phyloP scores from a whole-genome alignment of 768 basidiomycete species.

The Chalciporus piperatus region DNA sequence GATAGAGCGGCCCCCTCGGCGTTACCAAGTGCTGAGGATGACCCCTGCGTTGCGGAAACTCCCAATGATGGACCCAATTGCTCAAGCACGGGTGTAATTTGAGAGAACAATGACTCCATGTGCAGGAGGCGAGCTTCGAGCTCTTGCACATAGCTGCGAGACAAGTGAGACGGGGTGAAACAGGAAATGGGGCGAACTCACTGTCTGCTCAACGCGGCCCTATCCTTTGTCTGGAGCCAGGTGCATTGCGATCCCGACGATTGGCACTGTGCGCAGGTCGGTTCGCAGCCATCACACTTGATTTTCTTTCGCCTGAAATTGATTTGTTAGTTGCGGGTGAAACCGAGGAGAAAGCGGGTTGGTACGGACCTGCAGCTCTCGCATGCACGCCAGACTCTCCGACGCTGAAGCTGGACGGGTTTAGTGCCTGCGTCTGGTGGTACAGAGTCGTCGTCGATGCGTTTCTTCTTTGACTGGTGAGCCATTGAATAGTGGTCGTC shows the following conservation, averaged over 20 bases:
- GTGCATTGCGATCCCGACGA: constrained; percentile 75
- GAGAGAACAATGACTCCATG: constrained; percentile 84
- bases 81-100: constrained; percentile 77
- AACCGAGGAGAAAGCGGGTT: constrained; percentile 1
- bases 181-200: constrained; percentile 38
- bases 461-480: constrained; percentile 76
- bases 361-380: constrained; percentile 76
- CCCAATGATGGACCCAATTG: constrained; percentile 60
- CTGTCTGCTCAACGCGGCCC: constrained; percentile 88
- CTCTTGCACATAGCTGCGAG: constrained; percentile 80
- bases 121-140: constrained; percentile 83
- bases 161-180: constrained; percentile 12
- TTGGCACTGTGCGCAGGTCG: constrained; percentile 79
- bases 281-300: constrained; percentile 87
- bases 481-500: constrained; percentile 49
- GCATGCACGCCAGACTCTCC: constrained; percentile 85
- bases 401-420: constrained; percentile 73
- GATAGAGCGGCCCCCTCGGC: constrained; percentile 18
- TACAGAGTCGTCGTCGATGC: constrained; percentile 52
- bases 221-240: constrained; percentile 90
- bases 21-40: constrained; percentile 23
- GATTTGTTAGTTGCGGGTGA: constrained; percentile 17
- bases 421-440: constrained; percentile 58
- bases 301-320: constrained; percentile 80
- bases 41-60: constrained; percentile 35